phyloP scores from a whole-genome alignment of 2,329 filamentous ascomycete genomes.

The Leptographium flavum region DNA sequence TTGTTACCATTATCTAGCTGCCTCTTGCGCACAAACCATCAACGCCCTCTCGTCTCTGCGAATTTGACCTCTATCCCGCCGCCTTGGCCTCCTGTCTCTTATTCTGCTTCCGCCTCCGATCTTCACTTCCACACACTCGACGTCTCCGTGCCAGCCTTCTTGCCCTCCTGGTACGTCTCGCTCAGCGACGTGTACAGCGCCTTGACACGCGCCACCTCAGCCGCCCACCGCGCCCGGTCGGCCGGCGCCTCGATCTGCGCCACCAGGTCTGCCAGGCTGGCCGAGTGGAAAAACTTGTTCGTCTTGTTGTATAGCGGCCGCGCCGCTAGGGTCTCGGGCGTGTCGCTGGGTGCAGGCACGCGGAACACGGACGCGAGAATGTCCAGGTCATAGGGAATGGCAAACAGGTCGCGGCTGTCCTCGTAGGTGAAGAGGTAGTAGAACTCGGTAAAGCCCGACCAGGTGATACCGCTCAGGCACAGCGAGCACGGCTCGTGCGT shows the following conservation, averaged over 20 bases:
- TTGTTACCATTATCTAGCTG: too few species aligned
- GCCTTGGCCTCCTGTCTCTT: too few species aligned
- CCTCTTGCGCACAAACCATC: too few species aligned
- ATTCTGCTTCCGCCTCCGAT: background rate
- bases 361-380: slow-evolving; percentile 41
- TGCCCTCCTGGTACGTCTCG: slow-evolving; percentile 34
- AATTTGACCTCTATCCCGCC: too few species aligned
- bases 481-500: slow-evolving; percentile 46
- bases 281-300: slow-evolving; percentile 39
- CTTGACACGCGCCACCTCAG: slow-evolving; percentile 34
- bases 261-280: slow-evolving; percentile 27
- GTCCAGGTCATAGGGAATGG: slow-evolving; percentile 42
- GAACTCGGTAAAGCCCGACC: slow-evolving; percentile 41
- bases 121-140: slow-evolving; percentile 33
- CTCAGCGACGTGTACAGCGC: slow-evolving; percentile 30
- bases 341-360: slow-evolving; percentile 25
- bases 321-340: slow-evolving; percentile 20
- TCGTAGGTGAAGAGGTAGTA: slow-evolving; percentile 47
- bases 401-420: slow-evolving; percentile 40
- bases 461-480: slow-evolving; percentile 42
- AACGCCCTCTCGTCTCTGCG: too few species aligned
- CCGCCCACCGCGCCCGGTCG: slow-evolving; percentile 19
- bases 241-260: slow-evolving; percentile 20
- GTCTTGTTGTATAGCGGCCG: slow-evolving; percentile 37
- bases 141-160: slow-evolving; percentile 25